phyloP scores from a whole-genome alignment of 2,329 filamentous ascomycete species.

The Pseudopyricularia cyperi region DNA sequence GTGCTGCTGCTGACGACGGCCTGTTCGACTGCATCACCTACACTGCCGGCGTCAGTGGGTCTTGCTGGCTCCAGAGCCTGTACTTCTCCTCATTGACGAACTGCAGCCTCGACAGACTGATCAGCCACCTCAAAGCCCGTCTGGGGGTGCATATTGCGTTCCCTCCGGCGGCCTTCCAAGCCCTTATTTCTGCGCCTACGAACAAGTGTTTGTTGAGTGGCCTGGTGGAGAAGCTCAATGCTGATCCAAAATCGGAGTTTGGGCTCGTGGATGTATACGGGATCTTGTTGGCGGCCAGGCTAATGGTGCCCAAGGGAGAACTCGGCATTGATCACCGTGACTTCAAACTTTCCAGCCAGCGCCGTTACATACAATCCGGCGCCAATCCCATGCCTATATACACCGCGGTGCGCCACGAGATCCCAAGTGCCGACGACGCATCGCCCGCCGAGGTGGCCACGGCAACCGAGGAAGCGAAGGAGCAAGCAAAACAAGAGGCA shows the following conservation, averaged over 20 bases:
- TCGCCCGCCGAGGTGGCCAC: constrained; percentile 13
- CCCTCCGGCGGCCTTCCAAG: constrained; percentile 67
- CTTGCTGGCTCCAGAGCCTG: constrained; percentile 86
- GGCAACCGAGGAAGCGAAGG: constrained; percentile 35
- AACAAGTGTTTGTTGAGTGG: constrained; percentile 85
- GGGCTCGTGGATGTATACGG: constrained; percentile 92
- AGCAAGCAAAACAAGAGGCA: constrained; percentile 48
- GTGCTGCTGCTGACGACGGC: constrained; percentile 73
- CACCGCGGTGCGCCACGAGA: constrained; percentile 89
- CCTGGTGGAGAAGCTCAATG: constrained; percentile 81
- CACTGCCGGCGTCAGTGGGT: constrained; percentile 88
- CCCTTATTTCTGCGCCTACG: constrained; percentile 78
- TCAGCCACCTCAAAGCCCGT: constrained; percentile 77
- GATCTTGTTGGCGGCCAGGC: constrained; percentile 66
- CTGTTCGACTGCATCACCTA: constrained; percentile 92
- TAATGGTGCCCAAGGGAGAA: constrained; percentile 79
- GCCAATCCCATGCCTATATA: constrained; percentile 87
- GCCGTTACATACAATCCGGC: constrained; percentile 61
- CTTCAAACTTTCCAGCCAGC: constrained; percentile 84
- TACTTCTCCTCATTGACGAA: constrained; percentile 70
- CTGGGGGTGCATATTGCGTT: constrained; percentile 86
- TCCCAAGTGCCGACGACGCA: constrained; percentile 49
- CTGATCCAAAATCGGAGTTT: constrained; percentile 66
- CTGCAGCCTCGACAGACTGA: constrained; percentile 53
- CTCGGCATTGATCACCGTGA: constrained; percentile 63